Conservation (phyloP, 2,329 filamentous ascomycete genomes). For the Orbilia javanica region DNA sequence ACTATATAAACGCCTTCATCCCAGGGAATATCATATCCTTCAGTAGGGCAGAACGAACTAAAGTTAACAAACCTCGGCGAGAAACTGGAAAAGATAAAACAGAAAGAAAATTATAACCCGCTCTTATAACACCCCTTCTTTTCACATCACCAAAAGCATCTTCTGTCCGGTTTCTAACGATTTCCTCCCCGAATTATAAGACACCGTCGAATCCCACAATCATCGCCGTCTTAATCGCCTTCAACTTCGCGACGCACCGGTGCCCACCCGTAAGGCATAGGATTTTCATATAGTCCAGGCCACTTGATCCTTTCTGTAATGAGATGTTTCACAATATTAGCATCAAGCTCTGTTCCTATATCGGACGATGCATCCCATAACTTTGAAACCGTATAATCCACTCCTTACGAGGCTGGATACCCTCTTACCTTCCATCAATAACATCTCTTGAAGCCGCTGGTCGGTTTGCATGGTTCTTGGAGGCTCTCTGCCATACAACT, state of each 20-base stretch:
- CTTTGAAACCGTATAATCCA: too few species aligned
- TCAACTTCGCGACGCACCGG: not conserved
- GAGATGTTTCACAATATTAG: too few species aligned
- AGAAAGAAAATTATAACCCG: not conserved
- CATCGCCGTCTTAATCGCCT: not conserved
- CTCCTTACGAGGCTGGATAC: too few species aligned
- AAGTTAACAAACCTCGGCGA: too few species aligned
- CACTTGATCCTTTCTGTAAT: not conserved
- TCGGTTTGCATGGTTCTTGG: not conserved
- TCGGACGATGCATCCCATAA: too few species aligned
- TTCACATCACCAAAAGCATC: not conserved
- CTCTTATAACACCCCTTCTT: not conserved
- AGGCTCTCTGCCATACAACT: not conserved
- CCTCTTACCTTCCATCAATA: not conserved
- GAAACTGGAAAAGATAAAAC: not conserved
- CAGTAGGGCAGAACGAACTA: too few species aligned
- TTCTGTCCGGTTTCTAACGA: not conserved
- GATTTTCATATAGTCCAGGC: constrained; percentile 10
- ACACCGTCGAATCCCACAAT: not conserved
- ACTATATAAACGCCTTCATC: too few species aligned
- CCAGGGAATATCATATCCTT: too few species aligned
- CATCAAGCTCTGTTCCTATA: too few species aligned
- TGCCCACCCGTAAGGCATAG: not conserved
- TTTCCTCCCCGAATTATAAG: not conserved
- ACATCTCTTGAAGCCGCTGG: not conserved